Percentiles rank a stretch among this genome's conserved stretches.
These are phyloP conservation scores for Entomortierella chlamydospora DNA, from an alignment of 192 early-diverging fungal genomes.

Conservation along the genomic window DNA sequence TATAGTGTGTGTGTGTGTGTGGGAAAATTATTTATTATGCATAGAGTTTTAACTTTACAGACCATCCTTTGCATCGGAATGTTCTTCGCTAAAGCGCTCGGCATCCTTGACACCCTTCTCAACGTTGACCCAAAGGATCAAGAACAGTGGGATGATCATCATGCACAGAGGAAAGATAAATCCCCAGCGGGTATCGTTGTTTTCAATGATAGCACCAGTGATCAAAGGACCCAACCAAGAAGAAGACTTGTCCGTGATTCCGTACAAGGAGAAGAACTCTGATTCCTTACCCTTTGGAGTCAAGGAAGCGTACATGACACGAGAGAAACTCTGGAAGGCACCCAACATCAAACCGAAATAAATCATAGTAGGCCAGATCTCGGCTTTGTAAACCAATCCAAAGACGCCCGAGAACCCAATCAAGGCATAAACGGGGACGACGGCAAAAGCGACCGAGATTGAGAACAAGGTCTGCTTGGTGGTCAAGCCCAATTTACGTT, in stretches of 20 bases:
- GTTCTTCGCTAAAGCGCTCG: conserved; percentile 41
- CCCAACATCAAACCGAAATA: conserved; percentile 75
- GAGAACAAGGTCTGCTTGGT: conserved; percentile 67
- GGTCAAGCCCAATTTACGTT: conserved; percentile 58
- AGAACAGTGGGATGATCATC: conserved; percentile 62
- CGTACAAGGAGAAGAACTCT: conserved; percentile 79
- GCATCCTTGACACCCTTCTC: conserved; percentile 68
- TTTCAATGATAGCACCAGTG: conserved; percentile 71
- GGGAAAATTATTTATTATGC: no score
- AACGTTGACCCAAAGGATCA: conserved; percentile 68
- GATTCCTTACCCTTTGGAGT: conserved; percentile 73
- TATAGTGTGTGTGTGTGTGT: no score
- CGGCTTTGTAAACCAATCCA: conserved; percentile 64
- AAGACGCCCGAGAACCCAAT: conserved; percentile 68
- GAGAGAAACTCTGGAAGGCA: conserved; percentile 65
- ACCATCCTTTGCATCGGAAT: conserved; percentile 44
- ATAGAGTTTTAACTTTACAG: no score
- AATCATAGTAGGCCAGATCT: conserved; percentile 66
- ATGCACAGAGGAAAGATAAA: conserved; percentile 66
- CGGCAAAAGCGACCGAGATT: conserved; percentile 56
- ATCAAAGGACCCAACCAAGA: conserved; percentile 81
- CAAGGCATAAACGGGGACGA: conserved; percentile 73
- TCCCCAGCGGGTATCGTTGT: conserved; percentile 65
- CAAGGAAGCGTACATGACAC: conserved; percentile 73
- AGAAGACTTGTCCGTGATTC: conserved; percentile 77